Evolutionary conservation across 2,329 filamentous ascomycete species (phyloP), one percentile per base, ranked within the genome.

Genomic region (Pseudogymnoascus sp.): DNA sequence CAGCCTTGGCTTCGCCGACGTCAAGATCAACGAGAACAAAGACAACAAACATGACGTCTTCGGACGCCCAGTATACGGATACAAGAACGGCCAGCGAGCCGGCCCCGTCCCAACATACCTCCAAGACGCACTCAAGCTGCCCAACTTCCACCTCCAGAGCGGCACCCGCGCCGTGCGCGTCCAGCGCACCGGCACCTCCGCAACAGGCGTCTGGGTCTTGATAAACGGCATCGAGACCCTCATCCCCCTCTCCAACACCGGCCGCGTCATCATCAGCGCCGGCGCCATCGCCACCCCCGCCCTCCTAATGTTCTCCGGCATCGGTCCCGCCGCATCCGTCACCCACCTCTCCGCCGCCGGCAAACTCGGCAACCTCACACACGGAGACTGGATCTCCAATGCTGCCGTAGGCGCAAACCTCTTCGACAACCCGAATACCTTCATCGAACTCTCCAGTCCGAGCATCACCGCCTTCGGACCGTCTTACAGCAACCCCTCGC

Each of bases 381-480:
- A 71, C 1, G 69, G 69, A 59, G 69, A 67, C 21, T 83, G 81
- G 81, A 76, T 84, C 64, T 77, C 79, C 69, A 81, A 80, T 68
- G 75, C 75, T 0, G 74, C 76, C 4, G 77, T 84, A 3, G 82
- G 82, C 46, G 72, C 76, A 12, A 78, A 78, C 36, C 77, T 84
- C 28, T 84, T 82, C 66, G 81, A 83, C 68, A 84, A 84, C 67
- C 81, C 82, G 4, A 83, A 83, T 65, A 83, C 81, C 1, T 82
- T 80, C 65, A 80, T 83, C 69, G 78, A 80, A 66, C 73, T 83
- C 1, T 74, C 75, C 1, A 72, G 72, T 3, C 74, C 78, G 1
- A 66, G 71, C 2, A 70, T 84, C 59, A 63, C 77, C n/a, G 80
- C 81, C 0, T 83, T 81, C 69, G 72, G 68, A 8, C 78, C 82